phyloP scores from a whole-genome alignment of 495 filamentous ascomycete species.

The Xylaria longipes region DNA sequence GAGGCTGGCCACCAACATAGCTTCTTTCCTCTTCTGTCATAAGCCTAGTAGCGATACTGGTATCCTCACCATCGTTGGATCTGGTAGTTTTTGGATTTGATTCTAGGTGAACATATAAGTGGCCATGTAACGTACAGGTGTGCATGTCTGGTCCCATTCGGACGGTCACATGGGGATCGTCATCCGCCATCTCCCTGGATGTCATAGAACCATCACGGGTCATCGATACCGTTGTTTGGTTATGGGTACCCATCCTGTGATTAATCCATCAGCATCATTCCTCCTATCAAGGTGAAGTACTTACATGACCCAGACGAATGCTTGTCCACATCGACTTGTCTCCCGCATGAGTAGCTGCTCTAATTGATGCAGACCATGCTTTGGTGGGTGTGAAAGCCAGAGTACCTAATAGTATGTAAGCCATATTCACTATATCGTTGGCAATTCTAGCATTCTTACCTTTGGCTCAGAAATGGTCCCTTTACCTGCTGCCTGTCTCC shows the following conservation, averaged over 20 bases:
- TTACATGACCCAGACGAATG: conserved; percentile 14
- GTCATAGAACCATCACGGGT: background rate
- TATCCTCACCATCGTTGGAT: no score
- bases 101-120: conserved; percentile 14
- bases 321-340: background rate
- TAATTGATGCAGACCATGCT: background rate
- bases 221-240: background rate
- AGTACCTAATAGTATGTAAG: background rate
- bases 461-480: no score
- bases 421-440: no score
- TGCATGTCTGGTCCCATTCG: conserved; percentile 8
- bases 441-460: no score
- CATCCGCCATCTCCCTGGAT: background rate
- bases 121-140: conserved; percentile 6
- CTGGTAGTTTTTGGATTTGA: no score
- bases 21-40: conserved; percentile 15
- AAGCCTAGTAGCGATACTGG: no score
- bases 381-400: background rate
- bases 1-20: background rate
- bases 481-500: no score
- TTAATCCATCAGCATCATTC: background rate
- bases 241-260: conserved; percentile 4
- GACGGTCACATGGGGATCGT: conserved; percentile 2
- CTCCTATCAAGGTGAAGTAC: background rate
- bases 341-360: background rate